phyloP scores from a whole-genome alignment of 495 filamentous ascomycete species.

The Opeltia flavorubescens region DNA sequence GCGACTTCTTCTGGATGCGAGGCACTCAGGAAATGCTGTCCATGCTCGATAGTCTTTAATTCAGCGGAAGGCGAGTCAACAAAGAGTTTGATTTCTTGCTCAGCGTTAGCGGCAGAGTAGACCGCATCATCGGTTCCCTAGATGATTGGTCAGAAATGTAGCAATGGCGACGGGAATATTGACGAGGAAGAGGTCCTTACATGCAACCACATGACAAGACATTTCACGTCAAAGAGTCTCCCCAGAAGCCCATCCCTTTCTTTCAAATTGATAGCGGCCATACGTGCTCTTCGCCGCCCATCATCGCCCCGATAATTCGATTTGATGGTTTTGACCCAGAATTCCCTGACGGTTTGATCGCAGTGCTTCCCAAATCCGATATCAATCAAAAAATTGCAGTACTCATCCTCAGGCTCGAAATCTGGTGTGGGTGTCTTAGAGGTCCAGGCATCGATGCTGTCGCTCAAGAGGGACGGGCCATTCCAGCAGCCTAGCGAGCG shows the following conservation, averaged over 20 bases:
- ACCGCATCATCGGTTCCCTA: conserved; percentile 43
- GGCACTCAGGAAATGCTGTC: conserved; percentile 42
- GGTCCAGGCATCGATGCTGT: conserved; percentile 34
- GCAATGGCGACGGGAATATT: no score
- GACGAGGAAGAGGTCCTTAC: conserved; percentile 20
- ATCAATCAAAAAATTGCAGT: conserved; percentile 37
- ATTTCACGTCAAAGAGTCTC: conserved; percentile 38
- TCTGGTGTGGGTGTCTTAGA: conserved; percentile 27
- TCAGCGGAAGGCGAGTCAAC: conserved; percentile 33
- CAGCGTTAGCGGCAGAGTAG: conserved; percentile 31
- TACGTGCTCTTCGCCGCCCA: conserved; percentile 37
- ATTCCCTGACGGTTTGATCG: conserved; percentile 24
- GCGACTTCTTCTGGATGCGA: conserved; percentile 42
- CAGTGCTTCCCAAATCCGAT: conserved; percentile 40
- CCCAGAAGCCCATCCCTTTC: conserved; percentile 43
- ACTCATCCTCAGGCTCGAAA: conserved; percentile 41
- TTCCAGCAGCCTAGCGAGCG: conserved; percentile 44
- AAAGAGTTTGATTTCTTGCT: conserved; percentile 46
- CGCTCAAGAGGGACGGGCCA: conserved; percentile 24
- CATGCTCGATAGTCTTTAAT: conserved; percentile 34
- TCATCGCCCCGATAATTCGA: conserved; percentile 43
- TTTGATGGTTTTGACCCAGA: conserved; percentile 40
- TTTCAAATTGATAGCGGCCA: conserved; percentile 42
- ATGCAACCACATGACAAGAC: conserved; percentile 51
- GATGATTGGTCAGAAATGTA: background rate